A percentile compares a stretch with the other conserved stretches of the same genome.
These are phyloP conservation scores for Toxoplasma gondii DNA, from an alignment of 169 alveolate species.

Conservation along the genomic window DNA sequence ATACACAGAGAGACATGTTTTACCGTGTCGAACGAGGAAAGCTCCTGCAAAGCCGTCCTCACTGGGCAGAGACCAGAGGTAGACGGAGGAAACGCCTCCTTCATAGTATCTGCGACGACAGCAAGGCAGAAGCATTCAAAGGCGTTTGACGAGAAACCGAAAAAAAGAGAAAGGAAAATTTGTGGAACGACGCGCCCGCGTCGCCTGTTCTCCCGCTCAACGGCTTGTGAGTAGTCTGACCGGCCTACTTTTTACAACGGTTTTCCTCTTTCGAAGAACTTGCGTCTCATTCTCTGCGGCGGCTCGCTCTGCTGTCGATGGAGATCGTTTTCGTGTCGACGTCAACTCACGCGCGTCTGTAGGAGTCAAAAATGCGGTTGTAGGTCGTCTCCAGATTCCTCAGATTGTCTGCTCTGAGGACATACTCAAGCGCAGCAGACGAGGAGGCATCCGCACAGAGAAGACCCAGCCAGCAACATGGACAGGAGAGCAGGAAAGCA, in stretches of 20 bases:
- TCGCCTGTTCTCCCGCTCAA: too few species aligned
- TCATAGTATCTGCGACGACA: constrained; percentile 41
- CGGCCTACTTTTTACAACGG: too few species aligned
- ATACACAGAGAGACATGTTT: too few species aligned
- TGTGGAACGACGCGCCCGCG: too few species aligned
- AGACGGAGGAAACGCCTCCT: constrained; percentile 63
- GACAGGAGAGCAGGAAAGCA: background rate
- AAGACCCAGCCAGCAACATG: background rate
- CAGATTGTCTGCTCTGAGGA: constrained; percentile 31
- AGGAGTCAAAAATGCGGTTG: constrained; percentile 16
- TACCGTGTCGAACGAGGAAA: constrained; percentile 31
- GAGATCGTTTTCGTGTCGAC: background rate
- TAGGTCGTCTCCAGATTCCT: constrained; percentile 25
- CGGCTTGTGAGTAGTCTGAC: too few species aligned
- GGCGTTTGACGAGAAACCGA: background rate
- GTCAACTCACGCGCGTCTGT: constrained; percentile 24
- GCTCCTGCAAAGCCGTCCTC: constrained; percentile 60
- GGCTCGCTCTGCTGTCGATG: too few species aligned
- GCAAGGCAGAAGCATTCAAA: background rate
- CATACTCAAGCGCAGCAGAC: background rate
- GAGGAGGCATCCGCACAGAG: background rate
- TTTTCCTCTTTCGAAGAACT: too few species aligned
- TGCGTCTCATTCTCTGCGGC: too few species aligned
- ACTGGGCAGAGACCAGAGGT: constrained; percentile 45
- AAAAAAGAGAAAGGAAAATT: background rate